Base-by-base conservation (phyloP, 768 basidiomycete genomes). In the Phaeotremella fagi region DNA sequence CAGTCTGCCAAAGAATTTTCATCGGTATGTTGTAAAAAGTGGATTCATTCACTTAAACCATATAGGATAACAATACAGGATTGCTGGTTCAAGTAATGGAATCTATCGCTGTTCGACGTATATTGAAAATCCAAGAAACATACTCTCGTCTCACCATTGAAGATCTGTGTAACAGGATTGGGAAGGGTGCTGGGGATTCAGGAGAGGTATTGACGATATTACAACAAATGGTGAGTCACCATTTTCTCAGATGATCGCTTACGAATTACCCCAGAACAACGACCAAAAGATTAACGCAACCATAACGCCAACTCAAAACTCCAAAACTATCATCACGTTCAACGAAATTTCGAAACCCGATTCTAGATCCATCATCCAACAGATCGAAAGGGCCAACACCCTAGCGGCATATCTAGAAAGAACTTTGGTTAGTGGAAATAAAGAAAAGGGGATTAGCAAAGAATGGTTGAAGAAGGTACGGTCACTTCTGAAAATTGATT, bases 11-110 rank as follows among this genome's bases (percentile, higher is more conserved):
- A 55, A 23, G 55, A 51, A 14, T 66, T 66, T 41, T 29, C 37
- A 6, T 35, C 54, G 20, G 68, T 70, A 18, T 61, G 68, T 38
- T 41, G 27, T 20, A 20, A 22, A 25, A 15, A 4, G n/a, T n/a
- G n/a, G n/a, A n/a, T n/a, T n/a, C n/a, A 24, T 47, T 4, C 9
- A 12, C 15, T 22, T 23, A 33, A 24, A 33, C 38, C 38, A 48
- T n/a, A 41, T 25, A 71, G 69, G 66, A 71, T 45, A 57, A 50
- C 54, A 71, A 68, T 47, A 6, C n/a, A 9, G 64, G 69, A 15
- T 44, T 71, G n/a, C 16, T 65, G 3, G 54, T 64, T 4, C 55
- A 60, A n/a, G 59, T 71, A 16, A 35, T 68, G 20, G 50, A 25
- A 16, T 61, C 66, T 12, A 56, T 68, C 16, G 47, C 59, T 11